Conservation (phyloP, 768 basidiomycete genomes). For the Boletus speciosus region DNA sequence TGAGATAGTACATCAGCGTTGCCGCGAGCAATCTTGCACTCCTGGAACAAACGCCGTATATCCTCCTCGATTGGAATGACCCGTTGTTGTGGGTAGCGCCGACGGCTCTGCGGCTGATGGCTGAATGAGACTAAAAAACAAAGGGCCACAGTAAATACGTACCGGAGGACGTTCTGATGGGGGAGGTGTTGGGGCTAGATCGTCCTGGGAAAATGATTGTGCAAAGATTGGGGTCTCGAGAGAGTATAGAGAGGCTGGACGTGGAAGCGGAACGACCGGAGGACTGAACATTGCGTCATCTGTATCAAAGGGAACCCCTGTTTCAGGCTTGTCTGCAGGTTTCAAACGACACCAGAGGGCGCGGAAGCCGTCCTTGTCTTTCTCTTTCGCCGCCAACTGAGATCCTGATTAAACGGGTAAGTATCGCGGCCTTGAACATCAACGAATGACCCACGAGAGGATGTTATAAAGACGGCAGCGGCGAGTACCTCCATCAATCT, state of each 20-base stretch:
- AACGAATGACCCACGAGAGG: conserved; percentile 18
- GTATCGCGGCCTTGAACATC: not conserved
- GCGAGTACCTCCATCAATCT: conserved; percentile 78
- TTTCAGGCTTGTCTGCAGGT: conserved; percentile 74
- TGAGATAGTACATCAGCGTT: conserved; percentile 74
- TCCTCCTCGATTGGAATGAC: conserved; percentile 80
- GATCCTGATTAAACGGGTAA: conserved; percentile 14
- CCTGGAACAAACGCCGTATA: conserved; percentile 75
- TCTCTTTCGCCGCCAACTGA: conserved; percentile 25
- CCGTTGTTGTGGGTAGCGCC: conserved; percentile 27
- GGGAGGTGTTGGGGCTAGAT: conserved; percentile 24
- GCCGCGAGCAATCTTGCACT: conserved; percentile 80
- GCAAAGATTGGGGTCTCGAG: conserved; percentile 37
- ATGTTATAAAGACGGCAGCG: conserved; percentile 62
- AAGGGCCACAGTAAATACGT: not conserved
- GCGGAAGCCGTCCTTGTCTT: conserved; percentile 54
- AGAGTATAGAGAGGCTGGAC: conserved; percentile 29
- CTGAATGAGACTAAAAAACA: not conserved
- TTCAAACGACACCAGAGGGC: conserved; percentile 80
- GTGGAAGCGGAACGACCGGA: conserved; percentile 38
- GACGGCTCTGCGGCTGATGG: conserved; percentile 11
- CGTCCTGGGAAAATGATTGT: conserved; percentile 32
- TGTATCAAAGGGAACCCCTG: conserved; percentile 75
- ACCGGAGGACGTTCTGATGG: conserved; percentile 26
- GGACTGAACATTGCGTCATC: conserved; percentile 81